Conservation (phyloP, 192 early-diverging fungal species). For the Entomortierella chlamydospora region DNA sequence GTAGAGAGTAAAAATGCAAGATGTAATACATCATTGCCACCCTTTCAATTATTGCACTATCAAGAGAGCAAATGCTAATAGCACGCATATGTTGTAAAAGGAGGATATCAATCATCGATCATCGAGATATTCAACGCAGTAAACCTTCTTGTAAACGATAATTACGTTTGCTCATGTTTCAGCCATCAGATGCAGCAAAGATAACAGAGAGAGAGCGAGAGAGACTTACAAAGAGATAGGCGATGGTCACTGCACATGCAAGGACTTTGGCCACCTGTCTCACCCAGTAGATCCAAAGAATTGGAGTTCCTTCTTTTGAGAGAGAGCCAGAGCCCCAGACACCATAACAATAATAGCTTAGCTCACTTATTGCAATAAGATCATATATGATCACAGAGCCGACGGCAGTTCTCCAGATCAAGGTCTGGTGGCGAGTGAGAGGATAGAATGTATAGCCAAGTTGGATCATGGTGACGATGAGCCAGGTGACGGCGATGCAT, state of each 20-base stretch:
- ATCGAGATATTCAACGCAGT: neutral
- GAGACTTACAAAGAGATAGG: conserved; percentile 53
- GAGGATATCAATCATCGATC: neutral
- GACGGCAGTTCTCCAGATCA: conserved; percentile 46
- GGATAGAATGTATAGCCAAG: conserved; percentile 54
- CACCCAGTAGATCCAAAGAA: conserved; percentile 46
- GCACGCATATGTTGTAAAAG: neutral
- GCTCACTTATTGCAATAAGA: conserved; percentile 31
- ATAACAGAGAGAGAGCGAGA: neutral
- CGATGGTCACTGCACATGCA: conserved; percentile 39
- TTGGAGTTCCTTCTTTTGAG: conserved; percentile 2
- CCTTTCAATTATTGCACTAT: no score
- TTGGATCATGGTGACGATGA: conserved; percentile 49
- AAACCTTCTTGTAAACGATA: neutral
- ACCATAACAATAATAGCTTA: conserved; percentile 41
- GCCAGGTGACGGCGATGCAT: conserved; percentile 40
- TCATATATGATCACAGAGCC: conserved; percentile 49
- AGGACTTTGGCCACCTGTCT: conserved; percentile 38
- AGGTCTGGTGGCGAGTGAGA: conserved; percentile 44
- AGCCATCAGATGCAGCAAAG: neutral
- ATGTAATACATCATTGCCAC: no score
- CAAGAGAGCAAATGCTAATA: no score
- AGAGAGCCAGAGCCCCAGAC: conserved; percentile 23
- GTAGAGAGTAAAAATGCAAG: no score
- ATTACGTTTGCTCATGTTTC: no score